phyloP scores from a whole-genome alignment of 2,329 filamentous ascomycete species.

The Pseudogymnoascus sp. region DNA sequence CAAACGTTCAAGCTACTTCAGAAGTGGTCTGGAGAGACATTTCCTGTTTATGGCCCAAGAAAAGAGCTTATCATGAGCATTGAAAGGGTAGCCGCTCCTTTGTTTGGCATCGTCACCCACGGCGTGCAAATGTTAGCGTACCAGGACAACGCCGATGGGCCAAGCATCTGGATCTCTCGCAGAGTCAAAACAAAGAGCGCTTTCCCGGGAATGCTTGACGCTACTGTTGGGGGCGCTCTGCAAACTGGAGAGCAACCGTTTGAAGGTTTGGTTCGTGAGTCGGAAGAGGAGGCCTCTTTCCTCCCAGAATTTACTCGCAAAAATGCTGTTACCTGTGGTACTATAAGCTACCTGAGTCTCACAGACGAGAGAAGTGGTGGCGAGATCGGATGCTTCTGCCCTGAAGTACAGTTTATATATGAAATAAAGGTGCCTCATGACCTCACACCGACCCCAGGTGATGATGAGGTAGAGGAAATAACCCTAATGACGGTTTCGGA shows the following conservation, averaged over 20 bases:
- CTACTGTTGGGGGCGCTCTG: conserved; percentile 22
- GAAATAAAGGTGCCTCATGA: conserved; percentile 25
- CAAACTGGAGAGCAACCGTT: conserved; percentile 19
- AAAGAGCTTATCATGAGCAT: conserved; percentile 34
- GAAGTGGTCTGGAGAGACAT: conserved; percentile 33
- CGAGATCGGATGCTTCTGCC: background rate
- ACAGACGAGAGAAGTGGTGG: conserved; percentile 11
- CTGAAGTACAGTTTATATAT: conserved; percentile 26
- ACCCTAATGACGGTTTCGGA: conserved; percentile 23
- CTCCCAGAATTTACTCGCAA: conserved; percentile 17
- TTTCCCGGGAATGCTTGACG: conserved; percentile 28
- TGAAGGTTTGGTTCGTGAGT: conserved; percentile 24
- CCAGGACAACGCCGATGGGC: conserved; percentile 15
- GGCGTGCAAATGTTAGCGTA: conserved; percentile 36
- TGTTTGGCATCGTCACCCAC: conserved; percentile 36
- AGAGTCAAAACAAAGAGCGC: conserved; percentile 23
- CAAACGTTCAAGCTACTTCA: background rate
- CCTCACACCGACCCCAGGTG: conserved; percentile 21
- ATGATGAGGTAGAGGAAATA: conserved; percentile 28
- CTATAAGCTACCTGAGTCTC: conserved; percentile 16
- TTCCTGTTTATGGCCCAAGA: conserved; percentile 32
- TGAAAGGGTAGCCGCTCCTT: conserved; percentile 33
- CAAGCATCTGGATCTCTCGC: conserved; percentile 25
- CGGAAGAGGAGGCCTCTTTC: conserved; percentile 24
- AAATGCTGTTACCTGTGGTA: conserved; percentile 18